Base-by-base conservation (phyloP, 75 land plant species). In the Adiantum capillusveneris region DNA sequence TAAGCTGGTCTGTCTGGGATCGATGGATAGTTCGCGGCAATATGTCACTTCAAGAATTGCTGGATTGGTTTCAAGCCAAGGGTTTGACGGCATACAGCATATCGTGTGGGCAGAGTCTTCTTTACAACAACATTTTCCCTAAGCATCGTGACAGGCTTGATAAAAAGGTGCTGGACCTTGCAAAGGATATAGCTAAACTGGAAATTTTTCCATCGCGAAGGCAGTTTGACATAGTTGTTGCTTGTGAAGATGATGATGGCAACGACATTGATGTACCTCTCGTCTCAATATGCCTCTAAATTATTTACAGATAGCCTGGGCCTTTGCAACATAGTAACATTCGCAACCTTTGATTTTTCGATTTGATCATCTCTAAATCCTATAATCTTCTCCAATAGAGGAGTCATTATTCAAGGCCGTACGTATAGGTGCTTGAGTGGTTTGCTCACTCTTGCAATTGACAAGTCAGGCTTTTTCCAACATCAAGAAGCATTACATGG, bases 1-100 rank as follows among this genome's bases (percentile, higher is more conserved):
- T 84, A 69, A 79, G 68, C 57, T 91, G 97, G 97, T 81, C 88
- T 12, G 76, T 88, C 0, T 90, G 96, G 96, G 96, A 90, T 62
- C 81, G 96, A 14, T 90, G 96, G 96, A 51, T 76, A 2, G 63
- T 91, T 19, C 39, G 53, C 11, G 81, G 79, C 58, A 83, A 91
- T 57, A 67, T 85, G 1, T 84, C 88, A 24, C 48, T 91, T 25
- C 50, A 69, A 44, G 88, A 82, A 29, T 60, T 91, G 44, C 63
- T 91, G 11, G 63, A 71, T 9, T 91, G 97, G 97, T 79, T 87
- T 31, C 53, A 75, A 51, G 75, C 57, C 31, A 87, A 77, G 63
- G 94, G 86, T 0, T 55, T 91, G 19, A 79, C 65, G 39, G 94
- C 94, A 7, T 90, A 90, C 72, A 90, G 96, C 60, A 84, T 90